Evolutionary conservation across 306 rosid species (phyloP).

Genomic region (Ammopiptanthus mongolicus): DNA sequence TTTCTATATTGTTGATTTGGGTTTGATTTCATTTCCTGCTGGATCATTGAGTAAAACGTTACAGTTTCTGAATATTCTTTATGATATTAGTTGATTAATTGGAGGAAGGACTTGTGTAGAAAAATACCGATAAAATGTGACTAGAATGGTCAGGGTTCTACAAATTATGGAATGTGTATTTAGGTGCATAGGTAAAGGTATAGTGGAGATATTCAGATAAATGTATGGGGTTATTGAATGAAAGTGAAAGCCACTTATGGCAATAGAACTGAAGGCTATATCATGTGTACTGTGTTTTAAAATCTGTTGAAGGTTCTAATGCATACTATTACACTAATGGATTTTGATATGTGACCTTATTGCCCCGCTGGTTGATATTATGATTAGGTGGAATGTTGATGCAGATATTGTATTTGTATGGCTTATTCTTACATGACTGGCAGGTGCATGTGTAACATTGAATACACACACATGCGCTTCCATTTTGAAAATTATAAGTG

Average conservation of each 20-base stretch:
- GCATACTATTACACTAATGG: not conserved
- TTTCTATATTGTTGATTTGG: not conserved
- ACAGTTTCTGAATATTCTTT: slow-evolving; percentile 1
- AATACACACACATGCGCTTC: not conserved
- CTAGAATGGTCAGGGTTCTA: not conserved
- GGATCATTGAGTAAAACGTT: not conserved
- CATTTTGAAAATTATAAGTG: not conserved
- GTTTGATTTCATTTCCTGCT: not conserved
- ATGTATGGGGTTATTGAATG: not conserved
- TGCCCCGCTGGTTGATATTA: not conserved
- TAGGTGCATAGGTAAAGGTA: not conserved
- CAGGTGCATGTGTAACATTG: not conserved
- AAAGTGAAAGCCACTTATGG: not conserved
- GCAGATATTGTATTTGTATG: not conserved
- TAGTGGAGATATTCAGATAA: not conserved
- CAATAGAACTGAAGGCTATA: not conserved
- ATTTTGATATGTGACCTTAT: not conserved
- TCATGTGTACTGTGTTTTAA: not conserved
- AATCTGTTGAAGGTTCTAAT: not conserved
- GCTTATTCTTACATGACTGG: not conserved
- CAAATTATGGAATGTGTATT: not conserved
- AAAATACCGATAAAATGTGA: not conserved
- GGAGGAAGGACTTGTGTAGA: not conserved
- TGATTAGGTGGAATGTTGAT: not conserved
- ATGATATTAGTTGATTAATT: not conserved